A percentile compares a stretch with the other conserved stretches of the same genome.
These are phyloP conservation scores for Xylaria cubensis DNA, from an alignment of 495 filamentous ascomycete genomes.

Conservation along the genomic window DNA sequence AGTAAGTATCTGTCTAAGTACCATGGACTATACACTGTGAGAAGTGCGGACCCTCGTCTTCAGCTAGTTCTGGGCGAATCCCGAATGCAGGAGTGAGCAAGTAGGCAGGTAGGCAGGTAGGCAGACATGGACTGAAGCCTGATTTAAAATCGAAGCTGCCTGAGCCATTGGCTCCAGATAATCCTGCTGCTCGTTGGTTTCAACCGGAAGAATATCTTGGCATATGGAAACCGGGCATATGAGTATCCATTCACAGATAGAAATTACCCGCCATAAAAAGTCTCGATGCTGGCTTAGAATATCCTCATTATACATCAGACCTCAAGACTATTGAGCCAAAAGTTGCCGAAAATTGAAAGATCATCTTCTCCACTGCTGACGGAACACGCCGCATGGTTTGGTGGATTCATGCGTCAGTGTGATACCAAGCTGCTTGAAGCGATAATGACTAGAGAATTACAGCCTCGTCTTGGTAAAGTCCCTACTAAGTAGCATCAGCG, in stretches of 20 bases:
- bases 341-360: not conserved
- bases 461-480: not conserved
- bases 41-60: not conserved
- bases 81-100: not conserved
- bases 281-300: not conserved
- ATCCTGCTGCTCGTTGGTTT: not conserved
- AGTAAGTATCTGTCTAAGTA: constrained; percentile 10
- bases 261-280: constrained; percentile 1
- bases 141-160: not conserved
- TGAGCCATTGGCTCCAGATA: not conserved
- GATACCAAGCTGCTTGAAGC: not conserved
- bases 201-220: constrained; percentile 1
- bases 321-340: not conserved
- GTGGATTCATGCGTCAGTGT: not conserved
- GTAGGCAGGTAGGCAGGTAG: not conserved
- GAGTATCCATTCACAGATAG: not conserved
- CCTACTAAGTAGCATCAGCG: not conserved
- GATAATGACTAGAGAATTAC: not conserved
- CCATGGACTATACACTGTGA: not conserved
- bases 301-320: not conserved
- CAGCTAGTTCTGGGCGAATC: not conserved
- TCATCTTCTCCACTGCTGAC: not conserved
- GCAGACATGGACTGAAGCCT: constrained; percentile 4
- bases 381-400: not conserved
- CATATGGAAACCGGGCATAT: not conserved